Evolutionary conservation across 2,329 filamentous ascomycete species (phyloP).

Genomic region (Fusarium multiceps): DNA sequence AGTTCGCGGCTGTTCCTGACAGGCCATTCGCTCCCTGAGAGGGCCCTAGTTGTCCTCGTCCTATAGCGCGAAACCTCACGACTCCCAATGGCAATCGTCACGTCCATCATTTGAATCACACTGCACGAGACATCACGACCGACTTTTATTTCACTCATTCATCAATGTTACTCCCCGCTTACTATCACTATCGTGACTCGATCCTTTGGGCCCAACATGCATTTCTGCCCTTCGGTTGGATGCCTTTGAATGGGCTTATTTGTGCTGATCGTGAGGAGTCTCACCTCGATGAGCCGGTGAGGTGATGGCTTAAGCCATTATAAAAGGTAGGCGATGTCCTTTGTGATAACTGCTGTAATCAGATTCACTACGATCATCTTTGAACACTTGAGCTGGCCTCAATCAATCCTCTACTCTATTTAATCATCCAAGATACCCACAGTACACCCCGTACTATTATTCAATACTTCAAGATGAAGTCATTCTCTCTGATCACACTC

Average conservation of each 20-base stretch:
- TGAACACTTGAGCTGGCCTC: slow-evolving; percentile 26
- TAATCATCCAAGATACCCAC: not conserved
- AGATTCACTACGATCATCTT: not conserved
- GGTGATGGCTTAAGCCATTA: slow-evolving; percentile 1
- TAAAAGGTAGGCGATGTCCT: slow-evolving; percentile 25
- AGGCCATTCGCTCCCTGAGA: slow-evolving; percentile 26
- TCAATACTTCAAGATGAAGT: slow-evolving; percentile 35
- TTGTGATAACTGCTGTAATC: not conserved
- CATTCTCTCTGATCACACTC: slow-evolving; percentile 32
- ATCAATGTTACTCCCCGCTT: slow-evolving; percentile 22
- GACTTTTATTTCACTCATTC: slow-evolving; percentile 11
- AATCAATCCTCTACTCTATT: slow-evolving; percentile 2
- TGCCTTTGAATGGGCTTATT: slow-evolving; percentile 27
- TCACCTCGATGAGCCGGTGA: slow-evolving; percentile 2
- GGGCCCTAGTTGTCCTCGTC: slow-evolving; percentile 14
- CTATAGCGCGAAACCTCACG: slow-evolving; percentile 37
- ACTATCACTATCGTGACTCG: slow-evolving; percentile 26
- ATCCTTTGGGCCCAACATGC: slow-evolving; percentile 36
- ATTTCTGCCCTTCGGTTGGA: slow-evolving; percentile 33
- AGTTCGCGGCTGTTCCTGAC: slow-evolving; percentile 35
- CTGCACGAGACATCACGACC: slow-evolving; percentile 44
- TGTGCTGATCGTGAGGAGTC: slow-evolving; percentile 33
- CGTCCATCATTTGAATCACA: slow-evolving; percentile 39
- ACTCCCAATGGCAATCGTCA: slow-evolving; percentile 42
- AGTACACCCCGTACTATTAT: not conserved